Evolutionary conservation across 2,329 filamentous ascomycete species (phyloP).

Genomic region (Clathrospora elynae): DNA sequence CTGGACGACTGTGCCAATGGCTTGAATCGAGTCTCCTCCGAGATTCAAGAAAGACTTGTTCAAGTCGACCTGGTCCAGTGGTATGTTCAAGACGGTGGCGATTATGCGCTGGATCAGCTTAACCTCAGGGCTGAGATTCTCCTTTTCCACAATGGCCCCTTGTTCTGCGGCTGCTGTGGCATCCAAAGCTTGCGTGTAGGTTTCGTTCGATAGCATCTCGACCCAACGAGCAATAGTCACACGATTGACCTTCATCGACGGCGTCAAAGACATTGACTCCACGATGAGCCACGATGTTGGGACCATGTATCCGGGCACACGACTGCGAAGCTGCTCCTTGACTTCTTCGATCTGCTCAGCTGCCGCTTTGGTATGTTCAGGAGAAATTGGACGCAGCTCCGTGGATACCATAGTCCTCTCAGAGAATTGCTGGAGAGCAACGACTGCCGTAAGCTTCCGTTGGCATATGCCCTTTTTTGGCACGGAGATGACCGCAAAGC

Average conservation of each 20-base stretch:
- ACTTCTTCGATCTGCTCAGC: conserved; percentile 3
- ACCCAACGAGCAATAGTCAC: conserved; percentile 1
- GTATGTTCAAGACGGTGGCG: not conserved
- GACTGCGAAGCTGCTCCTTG: conserved; percentile 1
- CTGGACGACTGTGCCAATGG: not conserved
- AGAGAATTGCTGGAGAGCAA: not conserved
- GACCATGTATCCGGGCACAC: conserved; percentile 1
- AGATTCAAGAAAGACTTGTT: not conserved
- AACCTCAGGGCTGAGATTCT: not conserved
- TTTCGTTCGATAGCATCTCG: conserved; percentile 1
- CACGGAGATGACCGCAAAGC: not conserved
- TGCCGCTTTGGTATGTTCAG: not conserved
- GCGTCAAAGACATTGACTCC: not conserved
- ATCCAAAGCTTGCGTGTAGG: conserved; percentile 1
- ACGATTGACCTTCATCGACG: conserved; percentile 2
- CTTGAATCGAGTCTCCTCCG: conserved; percentile 1
- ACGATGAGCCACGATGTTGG: not conserved
- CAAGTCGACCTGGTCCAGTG: not conserved
- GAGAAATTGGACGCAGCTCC: conserved; percentile 1
- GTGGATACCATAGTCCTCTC: not conserved
- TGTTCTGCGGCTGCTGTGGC: not conserved
- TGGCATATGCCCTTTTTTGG: not conserved
- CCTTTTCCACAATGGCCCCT: not conserved
- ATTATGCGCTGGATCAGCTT: not conserved
- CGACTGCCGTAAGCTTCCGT: conserved; percentile 1